Base-by-base conservation (phyloP, 305 asterid genomes). In the Fraxinus albicans region DNA sequence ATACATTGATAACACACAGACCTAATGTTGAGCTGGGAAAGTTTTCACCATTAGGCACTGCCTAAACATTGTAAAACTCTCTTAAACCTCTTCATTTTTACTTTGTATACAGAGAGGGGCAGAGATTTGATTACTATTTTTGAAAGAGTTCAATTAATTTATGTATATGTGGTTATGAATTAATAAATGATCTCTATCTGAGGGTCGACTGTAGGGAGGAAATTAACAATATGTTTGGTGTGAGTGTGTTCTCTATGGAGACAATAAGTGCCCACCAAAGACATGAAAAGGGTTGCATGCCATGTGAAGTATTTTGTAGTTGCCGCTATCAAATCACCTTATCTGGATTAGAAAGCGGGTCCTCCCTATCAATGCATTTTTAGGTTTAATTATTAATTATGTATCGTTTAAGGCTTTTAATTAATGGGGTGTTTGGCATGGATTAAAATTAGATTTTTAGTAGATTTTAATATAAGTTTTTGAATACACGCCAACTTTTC, bases 321-420 rank as follows among this genome's bases (percentile, higher is more conserved):
- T 65, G 73, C 73, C 33, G 73, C 73, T 65, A 65, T 65, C 73
- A 65, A 65, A 65, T 65, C 73, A 25, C 34, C 73, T 65, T 65
- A 65, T 65, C 73, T 7, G 33, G 73, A 65, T 65, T 65, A 0
- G 73, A 65, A 25, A 7, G 73, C 73, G 34, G 73, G 35, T 25
- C 33, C 73, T 7, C 29, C 35, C 15, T 65, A 65, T 21, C 15
- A 65, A 65, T 65, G 73, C 73, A 27, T 65, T 23, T 25, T 65
- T 25, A 9, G 10, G 29, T 58, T 19, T 58, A 19, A 58, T 58
- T 58, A 65, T 25, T 10, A 25, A 25, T 25, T 21, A 65, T 25
- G 15, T 21, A 1, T 60, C 8, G 13, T 8, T 60, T 21, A 21
- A 21, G 13, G 70, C 29, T 21, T 60, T 58, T 58, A 58, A 58